Conservation (phyloP, 2,329 filamentous ascomycete genomes). For the Aureobasidium sp. region DNA sequence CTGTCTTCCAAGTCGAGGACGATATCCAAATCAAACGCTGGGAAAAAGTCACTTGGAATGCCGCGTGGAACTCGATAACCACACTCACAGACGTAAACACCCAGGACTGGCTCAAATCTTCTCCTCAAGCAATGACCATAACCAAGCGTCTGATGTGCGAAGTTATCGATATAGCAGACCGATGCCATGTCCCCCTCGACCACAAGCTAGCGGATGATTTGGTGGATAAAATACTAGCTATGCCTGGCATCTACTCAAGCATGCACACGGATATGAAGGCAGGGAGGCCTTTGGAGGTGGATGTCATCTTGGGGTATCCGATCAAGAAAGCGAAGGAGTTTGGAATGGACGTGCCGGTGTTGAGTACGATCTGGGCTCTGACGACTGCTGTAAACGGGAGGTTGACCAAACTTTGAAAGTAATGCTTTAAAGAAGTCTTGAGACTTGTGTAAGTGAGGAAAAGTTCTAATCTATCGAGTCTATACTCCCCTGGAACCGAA, state of each 20-base stretch:
- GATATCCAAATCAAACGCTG: slow-evolving; percentile 53
- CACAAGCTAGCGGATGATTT: slow-evolving; percentile 34
- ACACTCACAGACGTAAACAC: slow-evolving; percentile 38
- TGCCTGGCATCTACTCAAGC: slow-evolving; percentile 38
- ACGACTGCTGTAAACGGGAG: slow-evolving; percentile 23
- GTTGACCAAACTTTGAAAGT: slow-evolving; percentile 14
- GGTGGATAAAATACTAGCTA: slow-evolving; percentile 33
- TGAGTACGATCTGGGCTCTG: slow-evolving; percentile 35
- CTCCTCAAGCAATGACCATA: slow-evolving; percentile 32
- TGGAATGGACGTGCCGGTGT: slow-evolving; percentile 33
- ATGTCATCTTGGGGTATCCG: slow-evolving; percentile 40
- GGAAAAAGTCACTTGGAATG: slow-evolving; percentile 56
- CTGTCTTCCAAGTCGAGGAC: slow-evolving; percentile 42
- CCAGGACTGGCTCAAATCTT: slow-evolving; percentile 36
- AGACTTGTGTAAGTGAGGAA: not conserved
- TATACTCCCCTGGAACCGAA: not conserved
- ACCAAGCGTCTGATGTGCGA: slow-evolving; percentile 38
- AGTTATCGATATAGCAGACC: slow-evolving; percentile 35
- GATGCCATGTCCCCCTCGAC: slow-evolving; percentile 33
- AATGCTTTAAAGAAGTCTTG: not conserved
- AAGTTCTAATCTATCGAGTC: slow-evolving; percentile 1
- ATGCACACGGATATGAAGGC: slow-evolving; percentile 41
- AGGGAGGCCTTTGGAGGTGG: slow-evolving; percentile 39
- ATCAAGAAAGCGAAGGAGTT: slow-evolving; percentile 35
- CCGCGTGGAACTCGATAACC: slow-evolving; percentile 53